Evolutionary conservation across 1,284 basidiomycete genomes (phyloP), one percentile per base, ranked within the genome.

Genomic region (Boletellus dicymbophilus): DNA sequence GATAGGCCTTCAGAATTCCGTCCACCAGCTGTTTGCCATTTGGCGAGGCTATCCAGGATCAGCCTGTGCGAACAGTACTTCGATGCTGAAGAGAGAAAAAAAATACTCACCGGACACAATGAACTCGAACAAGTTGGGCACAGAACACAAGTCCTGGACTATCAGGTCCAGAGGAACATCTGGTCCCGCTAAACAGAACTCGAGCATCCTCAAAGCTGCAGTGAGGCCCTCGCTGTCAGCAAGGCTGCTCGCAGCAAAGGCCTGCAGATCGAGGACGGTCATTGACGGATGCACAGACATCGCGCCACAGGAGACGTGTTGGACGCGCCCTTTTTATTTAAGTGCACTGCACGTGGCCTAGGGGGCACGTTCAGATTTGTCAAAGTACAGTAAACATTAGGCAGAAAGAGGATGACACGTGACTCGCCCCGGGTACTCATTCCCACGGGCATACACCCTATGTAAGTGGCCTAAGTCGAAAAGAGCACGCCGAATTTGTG

Each of bases 171-270:
- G 57, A 48, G 34, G 44, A 1, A 37, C n/a, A 36, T 59, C 57
- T 56, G 65, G 52, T 26, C 48, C 61, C 53, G 50, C 54, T 61
- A 66, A 58, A 56, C 64, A 58, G 54, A 63, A 65, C 57, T 67
- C 57, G 49, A 64, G 53, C 20, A 23, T 49, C 28, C 31, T 50
- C 18, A 52, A 39, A 16, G 63, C 63, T 5, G 40, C 44, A 36
- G 33, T 26, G 22, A 57, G 52, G 16, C 54, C 58, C 13, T 53
- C 48, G 38, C 49, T 52, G 37, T 48, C 22, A 43, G 54, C 51
- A 25, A 67, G 50, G 27, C 9, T 36, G 22, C 48, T 46, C 15
- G 48, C 46, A 49, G 57, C 26, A 31, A 64, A 56, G 37, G 39
- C 23, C 47, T 54, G 51, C 20, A 12, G 50, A 34, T 62, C 51